Base-by-base conservation (phyloP, 306 rosid genomes). In the Rosa chinensis region DNA sequence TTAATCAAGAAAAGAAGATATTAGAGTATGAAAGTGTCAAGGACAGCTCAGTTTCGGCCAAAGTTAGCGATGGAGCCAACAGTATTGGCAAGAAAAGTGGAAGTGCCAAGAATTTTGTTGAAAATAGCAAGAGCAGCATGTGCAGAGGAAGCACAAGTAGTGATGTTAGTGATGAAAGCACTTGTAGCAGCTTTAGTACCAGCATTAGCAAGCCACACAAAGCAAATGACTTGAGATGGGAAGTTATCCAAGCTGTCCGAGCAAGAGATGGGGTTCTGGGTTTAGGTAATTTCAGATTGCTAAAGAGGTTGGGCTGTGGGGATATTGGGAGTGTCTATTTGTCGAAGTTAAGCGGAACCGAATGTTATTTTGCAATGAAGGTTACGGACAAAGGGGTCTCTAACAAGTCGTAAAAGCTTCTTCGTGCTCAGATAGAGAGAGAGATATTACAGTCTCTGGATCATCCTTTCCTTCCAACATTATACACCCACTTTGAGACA, bases 331-430 rank as follows among this genome's bases (percentile, higher is more conserved):
- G 98, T 81, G 98, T 94, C 45, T 94, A 94, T 72, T 93, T 94
- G 74, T 94, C 97, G 12, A 97, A 94, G 87, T 85, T 94, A 81
- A 91, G 97, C 76, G 98, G 98, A 73, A 92, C 98, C 45, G 90
- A 92, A 84, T 92, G 97, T 80, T 89, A 89, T 87, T 94, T 94
- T 66, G 98, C 98, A 47, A 94, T 94, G 93, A 94, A 94, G 87
- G 98, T 94, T 82, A 94, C 92, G 98, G 97, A 94, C 92, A 94
- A 94, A 89, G 96, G 96, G 94, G 79, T 90, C 97, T 52, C 86
- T 94, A 61, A 97, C 97, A 5, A 90, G 92, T 80, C 97, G 97
- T 21, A 94, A 94, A 94, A 94, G 82, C 87, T 92, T 83, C 97
- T 94, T 73, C 97, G 98, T 75, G 98, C 97, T 55, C 98, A 94